Base-by-base conservation (phyloP, 257 asterid genomes). In the Fraxinus americana region DNA sequence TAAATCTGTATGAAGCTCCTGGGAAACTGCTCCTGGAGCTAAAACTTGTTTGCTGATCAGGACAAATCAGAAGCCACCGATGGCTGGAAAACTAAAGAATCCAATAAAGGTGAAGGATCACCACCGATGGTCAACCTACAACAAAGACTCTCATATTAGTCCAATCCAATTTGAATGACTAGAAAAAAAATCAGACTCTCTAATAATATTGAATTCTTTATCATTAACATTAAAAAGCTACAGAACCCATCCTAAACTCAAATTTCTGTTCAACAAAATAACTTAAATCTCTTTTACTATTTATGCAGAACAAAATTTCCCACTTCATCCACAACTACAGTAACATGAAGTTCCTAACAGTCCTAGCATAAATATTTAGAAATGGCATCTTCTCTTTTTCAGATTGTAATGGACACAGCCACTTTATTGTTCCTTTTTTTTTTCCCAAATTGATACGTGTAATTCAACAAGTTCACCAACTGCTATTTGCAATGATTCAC, bases 1-100 rank as follows among this genome's bases (percentile, higher is more conserved):
- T 14, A 80, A 81, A 77, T 79, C 85, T 41, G 77, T 80, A 61
- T 61, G 83, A 67, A 80, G 85, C 82, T 83, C 92, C 12, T 85
- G 91, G 90, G 87, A 57, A 79, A 43, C 76, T 23, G 78, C 87
- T 43, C 34, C 82, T 4, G 91, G 72, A 68, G 75, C 73, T 72
- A 57, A 61, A 78, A 77, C 66, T 76, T 83, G 41, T 77, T 85
- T 59, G 84, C 70, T 38, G 79, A 52, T 21, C 72, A 77, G 81
- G 71, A 72, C 63, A 72, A 73, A 71, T 10, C 78, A 7, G 82
- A 80, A 67, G 57, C 69, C 66, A 29, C 52, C 19, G 82, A 68
- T 67, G 79, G 78, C 45, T 48, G 77, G 70, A 35, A 74, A 74
- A 19, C 67, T 71, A 71, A 65, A 45, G 77, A 19, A 16, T 12